Base-by-base conservation (phyloP, 345 rosid species). In the Microthlaspi erraticum region DNA sequence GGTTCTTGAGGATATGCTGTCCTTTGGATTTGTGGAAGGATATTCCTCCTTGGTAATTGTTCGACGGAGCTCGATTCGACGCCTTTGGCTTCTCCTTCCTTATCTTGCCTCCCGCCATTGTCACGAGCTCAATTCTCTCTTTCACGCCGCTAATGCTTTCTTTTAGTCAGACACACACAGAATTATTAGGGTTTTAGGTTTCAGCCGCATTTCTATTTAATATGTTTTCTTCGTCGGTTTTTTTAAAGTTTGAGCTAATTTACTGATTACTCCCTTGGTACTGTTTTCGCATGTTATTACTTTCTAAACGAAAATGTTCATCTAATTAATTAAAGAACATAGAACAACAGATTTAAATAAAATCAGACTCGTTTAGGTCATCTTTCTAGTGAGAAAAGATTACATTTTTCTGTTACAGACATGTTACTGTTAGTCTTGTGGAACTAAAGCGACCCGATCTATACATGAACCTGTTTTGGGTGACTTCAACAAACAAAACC, bases 21-120 rank as follows among this genome's bases (percentile, higher is more conserved):
- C 96, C 95, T 70, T 92, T 92, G 1, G 93, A 92, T 78, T 90
- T 92, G 82, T 90, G 93, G 77, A 92, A 90, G 0, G 92, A 82
- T 50, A 92, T 81, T 41, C 98, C 98, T 56, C 95, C 97, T 79
- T 88, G 98, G 83, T 81, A 84, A 59, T 83, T 83, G 42, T 80
- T 87, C 12, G 89, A 81, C 6, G 98, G 88, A 8, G 81, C 82
- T 10, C 84, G 63, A 10, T 62, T 63, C 48, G 74, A 63, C 0
- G 52, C 72, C 75, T 83, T 85, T 1, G 80, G 39, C 77, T 82
- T 92, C 82, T 90, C 91, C 70, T 87, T 92, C 83, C 62, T 90
- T 1, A 85, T 71, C 81, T 90, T 92, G 20, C 96, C 96, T 69
- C 96, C 93, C 23, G 96, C 96, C 95, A 92, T 92, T 38, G 8